Evolutionary conservation across 768 basidiomycete species (phyloP).

Genomic region (Trichaptum fuscoviolaceum): DNA sequence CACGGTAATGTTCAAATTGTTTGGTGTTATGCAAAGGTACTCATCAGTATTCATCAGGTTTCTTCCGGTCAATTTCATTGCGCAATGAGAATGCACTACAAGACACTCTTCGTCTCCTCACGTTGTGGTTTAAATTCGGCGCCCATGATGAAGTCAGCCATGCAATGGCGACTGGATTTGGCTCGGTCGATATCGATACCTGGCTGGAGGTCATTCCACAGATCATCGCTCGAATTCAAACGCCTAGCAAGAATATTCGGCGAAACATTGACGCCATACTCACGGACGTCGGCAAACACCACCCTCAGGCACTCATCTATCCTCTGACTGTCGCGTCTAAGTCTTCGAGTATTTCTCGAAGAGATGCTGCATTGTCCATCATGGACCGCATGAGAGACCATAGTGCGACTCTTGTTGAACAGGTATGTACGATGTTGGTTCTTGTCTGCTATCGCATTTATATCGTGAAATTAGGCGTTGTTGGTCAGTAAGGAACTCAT

Average conservation of each 20-base stretch:
- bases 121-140: slow-evolving; percentile 98
- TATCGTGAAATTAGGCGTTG: slow-evolving; percentile 48
- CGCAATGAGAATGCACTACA: slow-evolving; percentile 89
- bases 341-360: slow-evolving; percentile 80
- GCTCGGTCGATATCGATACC: slow-evolving; percentile 89
- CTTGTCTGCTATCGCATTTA: not conserved
- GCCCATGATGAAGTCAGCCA: slow-evolving; percentile 84
- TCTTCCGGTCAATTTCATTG: slow-evolving; percentile 92
- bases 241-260: slow-evolving; percentile 80
- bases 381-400: slow-evolving; percentile 95
- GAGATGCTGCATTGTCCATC: slow-evolving; percentile 77
- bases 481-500: slow-evolving; percentile 93
- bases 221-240: slow-evolving; percentile 98
- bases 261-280: slow-evolving; percentile 85
- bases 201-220: slow-evolving; percentile 99
- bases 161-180: slow-evolving; percentile 84
- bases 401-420: slow-evolving; percentile 79
- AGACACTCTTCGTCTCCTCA: slow-evolving; percentile 88
- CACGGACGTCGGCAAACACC: slow-evolving; percentile 90
- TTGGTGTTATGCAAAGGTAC: slow-evolving; percentile 9
- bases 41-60: slow-evolving; percentile 42
- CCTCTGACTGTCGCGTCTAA: slow-evolving; percentile 94
- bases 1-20: slow-evolving; percentile 50
- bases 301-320: slow-evolving; percentile 97
- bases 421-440: slow-evolving; percentile 40